phyloP scores from a whole-genome alignment of 495 filamentous ascomycete genomes.

The Penicillium lividum region DNA sequence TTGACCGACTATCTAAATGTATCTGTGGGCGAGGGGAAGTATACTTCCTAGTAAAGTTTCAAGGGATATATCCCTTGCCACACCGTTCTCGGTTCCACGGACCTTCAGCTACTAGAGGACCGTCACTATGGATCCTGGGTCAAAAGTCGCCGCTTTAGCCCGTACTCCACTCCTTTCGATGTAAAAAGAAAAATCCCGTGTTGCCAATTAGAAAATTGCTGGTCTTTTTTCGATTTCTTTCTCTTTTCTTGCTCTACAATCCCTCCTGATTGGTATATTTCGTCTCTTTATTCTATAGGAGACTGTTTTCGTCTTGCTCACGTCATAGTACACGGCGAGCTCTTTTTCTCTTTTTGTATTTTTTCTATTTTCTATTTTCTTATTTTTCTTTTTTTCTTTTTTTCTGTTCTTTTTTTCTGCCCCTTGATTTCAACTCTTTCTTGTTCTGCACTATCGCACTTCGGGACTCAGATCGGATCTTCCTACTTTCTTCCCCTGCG shows the following conservation, averaged over 20 bases:
- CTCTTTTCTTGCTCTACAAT: slow-evolving; percentile 1
- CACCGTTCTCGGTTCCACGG: not conserved
- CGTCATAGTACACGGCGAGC: slow-evolving; percentile 38
- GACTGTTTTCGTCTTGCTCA: slow-evolving; percentile 20
- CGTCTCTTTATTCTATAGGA: slow-evolving; percentile 10
- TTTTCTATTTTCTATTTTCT: slow-evolving; percentile 10
- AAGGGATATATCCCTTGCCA: not conserved
- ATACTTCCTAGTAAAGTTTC: slow-evolving; percentile 13
- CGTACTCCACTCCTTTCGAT: slow-evolving; percentile 26
- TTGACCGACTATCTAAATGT: slow-evolving; percentile 3
- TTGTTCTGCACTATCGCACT: slow-evolving; percentile 20
- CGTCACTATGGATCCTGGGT: slow-evolving; percentile 43
- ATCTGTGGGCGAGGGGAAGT: not conserved
- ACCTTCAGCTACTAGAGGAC: slow-evolving; percentile 33
- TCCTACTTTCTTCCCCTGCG: slow-evolving; percentile 31
- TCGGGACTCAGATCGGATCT: slow-evolving; percentile 36
- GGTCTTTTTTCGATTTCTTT: slow-evolving; percentile 7
- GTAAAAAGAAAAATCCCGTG: slow-evolving; percentile 13
- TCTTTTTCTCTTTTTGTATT: slow-evolving; percentile 25
- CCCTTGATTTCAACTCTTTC: not conserved
- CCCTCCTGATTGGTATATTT: slow-evolving; percentile 13
- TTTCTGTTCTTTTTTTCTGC: not conserved
- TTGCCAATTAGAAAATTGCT: slow-evolving; percentile 31
- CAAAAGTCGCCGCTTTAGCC: slow-evolving; percentile 37
- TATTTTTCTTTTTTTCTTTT: slow-evolving; percentile 10